Evolutionary conservation across 768 basidiomycete genomes (phyloP).

Genomic region (Collybia sordida): DNA sequence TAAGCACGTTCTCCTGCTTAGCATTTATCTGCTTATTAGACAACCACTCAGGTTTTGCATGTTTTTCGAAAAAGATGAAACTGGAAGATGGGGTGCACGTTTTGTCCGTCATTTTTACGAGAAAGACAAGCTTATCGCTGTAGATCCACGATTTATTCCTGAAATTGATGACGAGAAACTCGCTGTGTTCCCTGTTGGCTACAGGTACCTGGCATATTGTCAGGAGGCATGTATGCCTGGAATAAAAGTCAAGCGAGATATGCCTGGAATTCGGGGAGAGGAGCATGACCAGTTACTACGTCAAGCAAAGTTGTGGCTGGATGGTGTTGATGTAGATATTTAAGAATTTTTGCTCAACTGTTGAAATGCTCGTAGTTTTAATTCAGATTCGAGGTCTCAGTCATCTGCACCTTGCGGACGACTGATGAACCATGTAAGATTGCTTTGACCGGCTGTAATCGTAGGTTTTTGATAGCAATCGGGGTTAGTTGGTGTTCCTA

Average conservation of each 20-base stretch:
- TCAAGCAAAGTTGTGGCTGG: conserved; percentile 19
- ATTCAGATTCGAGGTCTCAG: too few relatives aligned
- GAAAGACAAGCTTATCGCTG: conserved; percentile 21
- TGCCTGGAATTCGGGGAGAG: conserved; percentile 19
- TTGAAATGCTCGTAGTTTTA: too few relatives aligned
- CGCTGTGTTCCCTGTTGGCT: conserved; percentile 12
- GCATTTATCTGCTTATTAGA: not conserved
- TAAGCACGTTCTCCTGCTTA: not conserved
- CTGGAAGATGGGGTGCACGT: conserved; percentile 14
- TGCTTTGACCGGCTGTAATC: too few relatives aligned
- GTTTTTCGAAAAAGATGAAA: conserved; percentile 16
- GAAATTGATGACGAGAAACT: conserved; percentile 18
- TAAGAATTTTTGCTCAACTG: not conserved
- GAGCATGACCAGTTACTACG: conserved; percentile 16
- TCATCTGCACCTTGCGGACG: too few relatives aligned
- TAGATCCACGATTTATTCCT: conserved; percentile 16
- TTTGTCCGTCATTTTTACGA: conserved; percentile 24
- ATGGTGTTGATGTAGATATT: conserved; percentile 15
- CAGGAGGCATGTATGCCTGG: conserved; percentile 19
- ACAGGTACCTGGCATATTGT: conserved; percentile 19
- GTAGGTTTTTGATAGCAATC: too few relatives aligned
- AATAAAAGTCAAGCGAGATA: conserved; percentile 18
- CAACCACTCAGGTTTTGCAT: conserved; percentile 15
- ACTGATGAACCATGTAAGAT: too few relatives aligned
- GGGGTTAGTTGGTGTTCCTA: too few relatives aligned